phyloP scores from a whole-genome alignment of 164 flowering plant genomes.

The grape (Vitis vinifera) region ASM3070453v1 NC_081810.1:22964501-22965000 shows the following conservation, averaged over 20 bases:
- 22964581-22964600: too few species aligned
- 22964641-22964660: too few species aligned
- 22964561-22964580: too few species aligned
- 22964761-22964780: neutral
- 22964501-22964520: too few species aligned
- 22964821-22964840: neutral
- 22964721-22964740: neutral
- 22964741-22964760: neutral
- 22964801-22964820: conserved; percentile 6
- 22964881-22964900: conserved; percentile 11
- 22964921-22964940: conserved; percentile 25
- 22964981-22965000: too few species aligned
- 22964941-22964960: conserved; percentile 5
- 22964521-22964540: too few species aligned
- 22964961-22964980: neutral
- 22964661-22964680: too few species aligned
- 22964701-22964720: too few species aligned
- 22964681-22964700: too few species aligned
- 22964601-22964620: too few species aligned
- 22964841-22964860: neutral
- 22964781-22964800: neutral
- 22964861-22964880: neutral
- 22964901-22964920: conserved; percentile 7
- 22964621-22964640: too few species aligned
- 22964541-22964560: too few species aligned